These are phyloP conservation scores for Hygrophorus russula DNA, from an alignment of 768 basidiomycete genomes.

Conservation along the genomic window DNA sequence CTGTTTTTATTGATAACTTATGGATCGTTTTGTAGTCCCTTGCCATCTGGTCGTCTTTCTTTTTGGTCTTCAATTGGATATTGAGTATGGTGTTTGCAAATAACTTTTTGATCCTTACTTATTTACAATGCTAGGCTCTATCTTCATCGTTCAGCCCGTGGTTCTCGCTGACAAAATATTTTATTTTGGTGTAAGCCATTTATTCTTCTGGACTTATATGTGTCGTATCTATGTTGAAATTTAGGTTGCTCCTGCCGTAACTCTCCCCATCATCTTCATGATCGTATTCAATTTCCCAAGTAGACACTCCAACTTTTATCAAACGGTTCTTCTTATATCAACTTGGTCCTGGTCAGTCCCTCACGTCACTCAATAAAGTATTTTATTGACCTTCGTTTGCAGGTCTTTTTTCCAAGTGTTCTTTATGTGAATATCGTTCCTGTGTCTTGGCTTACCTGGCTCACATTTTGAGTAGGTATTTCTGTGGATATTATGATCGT, in stretches of 20 bases:
- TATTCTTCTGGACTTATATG: neutral
- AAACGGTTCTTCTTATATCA: too few species aligned
- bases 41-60: constrained; percentile 12
- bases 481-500: too few species aligned
- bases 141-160: constrained; percentile 13
- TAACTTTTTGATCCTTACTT: constrained; percentile 14
- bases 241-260: constrained; percentile 32
- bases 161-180: constrained; percentile 24
- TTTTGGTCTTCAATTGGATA: constrained; percentile 37
- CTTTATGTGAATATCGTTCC: constrained; percentile 27
- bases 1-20: neutral
- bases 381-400: constrained; percentile 12
- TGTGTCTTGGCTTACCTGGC: constrained; percentile 2
- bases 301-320: constrained; percentile 20
- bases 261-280: constrained; percentile 23
- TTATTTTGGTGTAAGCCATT: constrained; percentile 24
- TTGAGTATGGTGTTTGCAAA: constrained; percentile 37
- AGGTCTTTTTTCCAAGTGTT: constrained; percentile 54
- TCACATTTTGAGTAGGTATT: too few species aligned
- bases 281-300: constrained; percentile 65
- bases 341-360: too few species aligned
- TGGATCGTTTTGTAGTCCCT: constrained; percentile 5
- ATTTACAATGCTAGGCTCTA: constrained; percentile 11
- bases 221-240: neutral
- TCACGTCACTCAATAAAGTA: too few species aligned